Base-by-base conservation (phyloP, 208 protist genomes). In the Vickermania ingenoplastis region DNA sequence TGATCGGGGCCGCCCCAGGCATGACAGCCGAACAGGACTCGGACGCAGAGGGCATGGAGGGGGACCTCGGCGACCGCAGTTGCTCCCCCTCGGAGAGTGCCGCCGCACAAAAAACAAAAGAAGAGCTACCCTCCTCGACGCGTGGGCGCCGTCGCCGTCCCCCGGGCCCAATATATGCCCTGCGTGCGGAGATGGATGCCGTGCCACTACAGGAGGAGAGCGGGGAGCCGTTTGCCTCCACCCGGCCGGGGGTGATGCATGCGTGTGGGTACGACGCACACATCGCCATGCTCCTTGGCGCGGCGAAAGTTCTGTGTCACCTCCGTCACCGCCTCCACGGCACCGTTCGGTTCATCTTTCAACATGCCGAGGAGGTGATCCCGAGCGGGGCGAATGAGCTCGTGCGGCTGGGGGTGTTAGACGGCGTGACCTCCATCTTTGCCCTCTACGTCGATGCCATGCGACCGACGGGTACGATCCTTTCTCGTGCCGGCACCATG, bases 321-420 rank as follows among this genome's bases (percentile, higher is more conserved):
- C 64, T 74, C 56, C 36, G 53, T 54, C 50, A 70, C 2, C 65
- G 67, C 21, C 78, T 89, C 65, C 65, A 73, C 45, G 78, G 78
- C 61, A 79, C 75, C 31, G 75, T 83, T 25, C 76, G 82, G 26
- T 86, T 86, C 58, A 78, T 89, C 41, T 89, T 89, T 53, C 82
- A 86, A 69, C 82, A 83, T 59, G 75, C 78, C 0, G 82, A 89
- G 70, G 78, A 86, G 66, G 52, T 80, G 52, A 69, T 69, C 52
- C 78, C 82, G 23, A 71, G 82, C 59, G 78, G 75, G 25, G 82
- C 75, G 27, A 65, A 76, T 59, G 71, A 79, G 50, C 61, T 89
- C 5, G 75, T 80, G 41, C 51, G 53, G 29, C 60, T 69, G 0
- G 73, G 75, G 55, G 77, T 75, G 41, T 70, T 85, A 69, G 69